Conservation (phyloP, 257 asterid species). For the Leonotis leonurus region DNA sequence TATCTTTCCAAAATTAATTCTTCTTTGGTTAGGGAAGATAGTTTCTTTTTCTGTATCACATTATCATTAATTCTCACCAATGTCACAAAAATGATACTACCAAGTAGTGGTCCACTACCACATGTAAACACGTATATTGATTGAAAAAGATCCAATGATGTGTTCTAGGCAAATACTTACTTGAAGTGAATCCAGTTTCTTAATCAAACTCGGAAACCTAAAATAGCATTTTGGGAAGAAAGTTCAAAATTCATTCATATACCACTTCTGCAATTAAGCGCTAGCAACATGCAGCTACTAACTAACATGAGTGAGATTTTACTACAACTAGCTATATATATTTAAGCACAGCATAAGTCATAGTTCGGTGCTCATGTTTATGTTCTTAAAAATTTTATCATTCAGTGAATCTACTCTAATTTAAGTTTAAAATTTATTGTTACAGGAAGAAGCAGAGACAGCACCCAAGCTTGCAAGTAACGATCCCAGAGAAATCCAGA, state of each 20-base stretch:
- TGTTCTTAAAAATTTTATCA: background rate
- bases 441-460: constrained; percentile 70
- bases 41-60: background rate
- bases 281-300: background rate
- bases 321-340: background rate
- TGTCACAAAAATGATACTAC: background rate
- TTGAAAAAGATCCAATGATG: background rate
- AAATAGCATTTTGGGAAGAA: background rate
- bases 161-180: background rate
- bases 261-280: background rate
- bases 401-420: background rate
- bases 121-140: background rate
- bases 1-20: background rate
- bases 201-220: background rate
- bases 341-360: background rate
- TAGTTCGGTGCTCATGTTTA: background rate
- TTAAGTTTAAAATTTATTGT: background rate
- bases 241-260: background rate
- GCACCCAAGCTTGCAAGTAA: constrained; percentile 35
- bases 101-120: background rate
- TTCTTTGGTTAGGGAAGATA: background rate
- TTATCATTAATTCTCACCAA: background rate
- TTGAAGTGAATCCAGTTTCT: background rate
- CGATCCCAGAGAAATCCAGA: constrained; percentile 71
- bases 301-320: background rate